phyloP scores from a whole-genome alignment of 108 stramenopile species.

The Seminavis robusta region DNA sequence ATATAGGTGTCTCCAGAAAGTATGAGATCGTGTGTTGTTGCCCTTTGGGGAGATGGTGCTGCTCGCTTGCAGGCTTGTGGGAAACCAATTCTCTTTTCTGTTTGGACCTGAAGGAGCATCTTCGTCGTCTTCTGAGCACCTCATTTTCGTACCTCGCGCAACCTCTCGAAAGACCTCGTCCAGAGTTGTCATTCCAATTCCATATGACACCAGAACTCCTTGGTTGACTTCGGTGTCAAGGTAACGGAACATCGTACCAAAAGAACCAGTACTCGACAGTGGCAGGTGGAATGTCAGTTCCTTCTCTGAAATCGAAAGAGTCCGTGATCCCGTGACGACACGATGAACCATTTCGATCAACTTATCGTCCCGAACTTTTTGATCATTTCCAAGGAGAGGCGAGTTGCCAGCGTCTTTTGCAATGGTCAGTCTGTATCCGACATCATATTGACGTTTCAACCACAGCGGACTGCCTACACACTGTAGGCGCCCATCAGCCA shows the following conservation, averaged over 20 bases:
- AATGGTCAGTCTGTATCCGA: slow-evolving; percentile 85
- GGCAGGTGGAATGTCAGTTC: slow-evolving; percentile 94
- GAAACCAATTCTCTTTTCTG: background rate
- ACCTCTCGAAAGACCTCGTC: slow-evolving; percentile 88
- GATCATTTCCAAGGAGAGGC: slow-evolving; percentile 4
- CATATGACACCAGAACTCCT: slow-evolving; percentile 75
- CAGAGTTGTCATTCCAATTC: slow-evolving; percentile 94
- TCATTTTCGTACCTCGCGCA: slow-evolving; percentile 60
- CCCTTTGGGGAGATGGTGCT: too few species aligned
- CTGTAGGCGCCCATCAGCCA: slow-evolving; percentile 89
- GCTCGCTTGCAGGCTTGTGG: background rate
- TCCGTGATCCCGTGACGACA: slow-evolving; percentile 55
- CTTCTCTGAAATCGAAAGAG: slow-evolving; percentile 87
- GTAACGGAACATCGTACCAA: slow-evolving; percentile 74
- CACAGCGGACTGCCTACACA: slow-evolving; percentile 88
- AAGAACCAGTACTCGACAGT: slow-evolving; percentile 60
- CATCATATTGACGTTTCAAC: slow-evolving; percentile 90
- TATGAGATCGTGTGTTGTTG: slow-evolving; percentile 24
- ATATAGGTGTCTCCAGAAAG: slow-evolving; percentile 61
- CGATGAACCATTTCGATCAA: slow-evolving; percentile 57
- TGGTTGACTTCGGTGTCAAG: slow-evolving; percentile 60
- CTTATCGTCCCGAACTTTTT: slow-evolving; percentile 17
- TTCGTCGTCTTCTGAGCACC: slow-evolving; percentile 21
- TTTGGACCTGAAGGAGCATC: slow-evolving; percentile 8
- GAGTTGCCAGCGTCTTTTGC: too few species aligned